Evolutionary conservation across 2,329 filamentous ascomycete genomes (phyloP), one percentile per base, ranked within the genome.

Genomic region (Ceratocystis cubensis): DNA sequence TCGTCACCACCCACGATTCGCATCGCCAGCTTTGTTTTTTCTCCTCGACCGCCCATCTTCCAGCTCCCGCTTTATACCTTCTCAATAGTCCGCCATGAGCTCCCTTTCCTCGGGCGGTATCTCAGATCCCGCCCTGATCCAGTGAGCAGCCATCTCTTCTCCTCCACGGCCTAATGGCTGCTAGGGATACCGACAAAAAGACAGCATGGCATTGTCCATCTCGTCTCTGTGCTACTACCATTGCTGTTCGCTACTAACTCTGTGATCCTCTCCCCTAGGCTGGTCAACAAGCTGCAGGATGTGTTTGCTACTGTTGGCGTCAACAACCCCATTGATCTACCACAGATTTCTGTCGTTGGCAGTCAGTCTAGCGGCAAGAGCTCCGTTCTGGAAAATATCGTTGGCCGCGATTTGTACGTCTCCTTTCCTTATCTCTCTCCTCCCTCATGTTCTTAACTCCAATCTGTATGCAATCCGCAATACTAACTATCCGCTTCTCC

Each of bases 331-430:
- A 99, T 99, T 82, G 94, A 99, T 80, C 80, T 99, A 70, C 94
- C 94, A 66, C 94, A 99, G 81, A 99, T 99, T 76, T 93, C 88
- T 72, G 94, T 99, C 71, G 94, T 99, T 67, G 94, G 94, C 74
- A 96, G 92, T 77, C 94, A 99, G 80, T 99, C 94, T 22, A 96
- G 93, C 77, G 94, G 94, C 79, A 99, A 99, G 86, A 96, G 91
- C 82, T 99, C 94, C 20, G 94, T 99, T 72, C 79, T 99, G 73
- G 94, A 99, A 78, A 99, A 99, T 75, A 99, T 99, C 74, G 94
- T 99, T 67, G 94, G 94, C 68, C 85, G 94, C 81, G 94, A 99
- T 79, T 99, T 99, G 93, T 97, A 82, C 80, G 90, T 82, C 69
- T 67, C 53, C 69, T 67, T 30, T 53, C 30, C 56, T 66, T 68